Percentiles rank a stretch among this genome's conserved stretches.
phyloP scores from a whole-genome alignment of 495 filamentous ascomycete species.

The Jackrogersella multiformis region DNA sequence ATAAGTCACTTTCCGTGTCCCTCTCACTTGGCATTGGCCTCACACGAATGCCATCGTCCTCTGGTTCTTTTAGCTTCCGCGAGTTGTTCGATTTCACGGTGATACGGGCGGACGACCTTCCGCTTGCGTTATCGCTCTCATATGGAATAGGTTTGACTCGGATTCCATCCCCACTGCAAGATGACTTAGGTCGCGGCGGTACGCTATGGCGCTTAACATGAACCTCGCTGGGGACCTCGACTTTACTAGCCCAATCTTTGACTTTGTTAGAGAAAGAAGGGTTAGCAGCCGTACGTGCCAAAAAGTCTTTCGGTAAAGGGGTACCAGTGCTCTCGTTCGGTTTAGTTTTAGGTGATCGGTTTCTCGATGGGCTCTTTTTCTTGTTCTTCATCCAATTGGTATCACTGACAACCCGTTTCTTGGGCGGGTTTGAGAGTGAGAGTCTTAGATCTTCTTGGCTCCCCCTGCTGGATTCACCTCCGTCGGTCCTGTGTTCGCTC shows the following conservation, averaged over 20 bases:
- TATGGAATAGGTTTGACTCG: constrained; percentile 32
- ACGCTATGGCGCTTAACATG: constrained; percentile 18
- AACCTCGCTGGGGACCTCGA: constrained; percentile 50
- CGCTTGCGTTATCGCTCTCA: constrained; percentile 33
- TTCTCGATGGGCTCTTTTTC: constrained; percentile 57
- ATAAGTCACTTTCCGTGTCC: constrained; percentile 23
- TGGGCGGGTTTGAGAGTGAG: constrained; percentile 58
- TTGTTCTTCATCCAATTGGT: constrained; percentile 74
- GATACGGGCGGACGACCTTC: constrained; percentile 26
- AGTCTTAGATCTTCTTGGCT: constrained; percentile 40
- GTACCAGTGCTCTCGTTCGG: constrained; percentile 51
- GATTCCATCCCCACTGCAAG: constrained; percentile 41
- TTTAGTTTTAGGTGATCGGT: constrained; percentile 43
- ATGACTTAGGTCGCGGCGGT: constrained; percentile 34
- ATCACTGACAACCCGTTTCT: constrained; percentile 83
- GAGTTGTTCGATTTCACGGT: constrained; percentile 18
- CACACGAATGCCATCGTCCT: constrained; percentile 50
- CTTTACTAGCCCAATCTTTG: constrained; percentile 60
- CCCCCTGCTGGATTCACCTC: constrained; percentile 29
- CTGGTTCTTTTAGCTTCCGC: constrained; percentile 35
- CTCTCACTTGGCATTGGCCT: constrained; percentile 40
- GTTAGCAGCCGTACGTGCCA: constrained; percentile 58
- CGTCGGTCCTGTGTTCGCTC: constrained; percentile 12
- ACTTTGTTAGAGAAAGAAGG: constrained; percentile 61
- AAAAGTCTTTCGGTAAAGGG: constrained; percentile 62